A percentile compares a stretch with the other conserved stretches of the same genome.
Evolutionary conservation across 352 stramenopile genomes (phyloP).

Genomic region (Globisporangium barbulae): DNA sequence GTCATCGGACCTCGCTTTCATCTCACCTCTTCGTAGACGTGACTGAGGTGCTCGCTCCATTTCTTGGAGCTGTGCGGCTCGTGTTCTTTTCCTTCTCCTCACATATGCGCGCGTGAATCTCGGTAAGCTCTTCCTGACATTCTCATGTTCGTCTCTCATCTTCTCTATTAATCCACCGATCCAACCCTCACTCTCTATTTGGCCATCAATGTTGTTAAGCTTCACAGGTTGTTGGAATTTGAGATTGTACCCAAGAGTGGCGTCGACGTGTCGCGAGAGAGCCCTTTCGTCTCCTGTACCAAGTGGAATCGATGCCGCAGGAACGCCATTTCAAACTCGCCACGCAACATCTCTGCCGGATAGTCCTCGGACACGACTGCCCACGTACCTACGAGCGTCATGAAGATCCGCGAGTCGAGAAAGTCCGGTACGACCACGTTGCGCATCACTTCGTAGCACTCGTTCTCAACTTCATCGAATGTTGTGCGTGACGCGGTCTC

Average conservation of each 20-base stretch:
- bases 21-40: slow-evolving; percentile 11
- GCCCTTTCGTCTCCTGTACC: slow-evolving; percentile 60
- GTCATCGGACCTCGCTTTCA: slow-evolving; percentile 20
- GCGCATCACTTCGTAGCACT: slow-evolving; percentile 74
- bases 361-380: slow-evolving; percentile 71
- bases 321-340: slow-evolving; percentile 82
- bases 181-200: slow-evolving; percentile 1
- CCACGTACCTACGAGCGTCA: slow-evolving; percentile 80
- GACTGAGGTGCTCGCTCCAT: background rate
- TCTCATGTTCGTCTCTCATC: background rate
- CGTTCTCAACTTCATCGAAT: slow-evolving; percentile 73
- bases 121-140: background rate
- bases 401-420: slow-evolving; percentile 81
- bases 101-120: background rate
- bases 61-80: background rate
- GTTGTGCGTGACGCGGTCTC: slow-evolving; percentile 63
- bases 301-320: slow-evolving; percentile 77
- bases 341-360: slow-evolving; percentile 67
- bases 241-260: slow-evolving; percentile 16
- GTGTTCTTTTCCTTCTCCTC: background rate
- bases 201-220: slow-evolving; percentile 1
- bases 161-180: background rate
- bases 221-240: slow-evolving; percentile 1
- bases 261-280: slow-evolving; percentile 57
- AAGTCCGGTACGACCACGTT: slow-evolving; percentile 78